Evolutionary conservation across 495 filamentous ascomycete species (phyloP).

Genomic region (Xylaria sp.): DNA sequence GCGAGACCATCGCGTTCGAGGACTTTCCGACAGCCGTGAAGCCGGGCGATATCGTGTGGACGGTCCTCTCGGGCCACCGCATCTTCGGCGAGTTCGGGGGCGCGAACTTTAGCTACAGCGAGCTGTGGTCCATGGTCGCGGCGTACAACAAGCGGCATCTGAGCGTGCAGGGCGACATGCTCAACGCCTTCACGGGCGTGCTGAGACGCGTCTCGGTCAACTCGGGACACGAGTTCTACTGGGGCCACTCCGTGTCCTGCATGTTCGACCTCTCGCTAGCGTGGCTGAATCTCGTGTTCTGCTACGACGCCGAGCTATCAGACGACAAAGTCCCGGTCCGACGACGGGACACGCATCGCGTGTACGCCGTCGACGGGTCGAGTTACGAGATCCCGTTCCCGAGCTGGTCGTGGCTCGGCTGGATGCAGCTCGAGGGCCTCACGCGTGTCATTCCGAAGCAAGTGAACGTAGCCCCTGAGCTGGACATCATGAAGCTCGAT

Average conservation of each 20-base stretch:
- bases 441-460: conserved; percentile 24
- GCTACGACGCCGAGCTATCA: neutral
- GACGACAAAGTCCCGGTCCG: neutral
- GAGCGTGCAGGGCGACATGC: conserved; percentile 5
- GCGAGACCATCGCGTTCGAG: conserved; percentile 32
- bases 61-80: conserved; percentile 24
- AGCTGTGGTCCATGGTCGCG: conserved; percentile 14
- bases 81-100: conserved; percentile 32
- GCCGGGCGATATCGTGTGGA: conserved; percentile 20
- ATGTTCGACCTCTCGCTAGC: conserved; percentile 1
- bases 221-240: conserved; percentile 30
- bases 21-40: conserved; percentile 24
- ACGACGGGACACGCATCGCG: neutral
- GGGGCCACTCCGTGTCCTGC: conserved; percentile 30
- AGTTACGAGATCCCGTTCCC: conserved; percentile 20
- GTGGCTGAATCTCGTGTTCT: neutral
- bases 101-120: conserved; percentile 24
- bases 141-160: conserved; percentile 26
- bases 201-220: conserved; percentile 20
- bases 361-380: neutral
- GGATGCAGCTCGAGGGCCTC: conserved; percentile 19
- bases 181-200: conserved; percentile 33
- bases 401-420: conserved; percentile 34
- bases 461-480: conserved; percentile 26
- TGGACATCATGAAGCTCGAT: conserved; percentile 23